Evolutionary conservation across 108 stramenopile species (phyloP), one percentile per base, ranked within the genome.

Genomic region (Discostella stelligeroides): DNA sequence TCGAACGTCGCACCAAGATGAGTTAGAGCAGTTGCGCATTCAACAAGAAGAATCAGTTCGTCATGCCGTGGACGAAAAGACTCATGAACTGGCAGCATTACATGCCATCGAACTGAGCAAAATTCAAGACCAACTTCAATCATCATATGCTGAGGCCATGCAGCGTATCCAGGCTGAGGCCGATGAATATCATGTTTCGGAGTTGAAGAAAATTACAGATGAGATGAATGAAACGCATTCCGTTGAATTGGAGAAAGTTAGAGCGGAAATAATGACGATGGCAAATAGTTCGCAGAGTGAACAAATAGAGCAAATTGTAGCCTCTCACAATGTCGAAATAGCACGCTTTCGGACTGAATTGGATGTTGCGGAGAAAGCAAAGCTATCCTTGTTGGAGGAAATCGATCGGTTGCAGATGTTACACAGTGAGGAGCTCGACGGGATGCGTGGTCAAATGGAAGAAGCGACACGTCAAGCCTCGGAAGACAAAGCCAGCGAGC

Each of bases 101-200:
- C 46, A 46, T 47, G 46, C 27, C 25, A 43, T 21, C 15, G 75
- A 80, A 38, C n/a, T 80, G 15, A 65, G 81, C 39, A 76, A 63
- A 7, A 21, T 81, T 11, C 40, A 34, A 24, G 20, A 27, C 37
- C 25, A 75, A 23, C 59, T 71, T 25, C 69, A 75, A 57, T 59
- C 66, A 13, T 43, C 67, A 9, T 67, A 66, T 7, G 4, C 30
- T 13, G 37, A 34, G 46, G 47, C 60, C 23, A 12, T 70, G 29
- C 38, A 71, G 50, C 46, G 60, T 34, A 7, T 62, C 37, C 24
- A 25, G 14, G 27, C 38, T 51, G 39, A 43, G 53, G 23, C 70
- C 14, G 60, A 48, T 17, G 60, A 30, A 49, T 14, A 30, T 30
- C 34, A 55, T 45, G 24, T 17, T 5, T 21, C 28, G 23, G 56